Percentiles rank a stretch among this genome's conserved stretches.
phyloP scores from a whole-genome alignment of 148 eudicot genomes.

The Fagopyrum esculentum region DNA sequence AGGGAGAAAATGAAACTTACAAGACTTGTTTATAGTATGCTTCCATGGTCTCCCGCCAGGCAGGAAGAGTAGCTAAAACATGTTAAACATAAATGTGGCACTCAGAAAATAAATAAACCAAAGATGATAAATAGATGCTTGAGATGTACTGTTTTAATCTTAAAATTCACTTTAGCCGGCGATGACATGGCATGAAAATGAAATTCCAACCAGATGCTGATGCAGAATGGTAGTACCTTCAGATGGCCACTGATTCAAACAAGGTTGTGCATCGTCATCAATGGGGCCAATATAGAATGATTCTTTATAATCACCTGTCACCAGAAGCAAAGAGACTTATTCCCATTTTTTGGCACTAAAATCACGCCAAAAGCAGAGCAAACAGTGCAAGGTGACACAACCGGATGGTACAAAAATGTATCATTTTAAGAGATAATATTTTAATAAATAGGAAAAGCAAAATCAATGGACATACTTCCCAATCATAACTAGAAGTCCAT shows the following conservation, averaged over 20 bases:
- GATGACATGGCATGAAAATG: not conserved
- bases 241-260: constrained; percentile 73
- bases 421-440: not conserved
- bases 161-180: not conserved
- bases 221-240: constrained; percentile 38
- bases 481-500: not conserved
- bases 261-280: constrained; percentile 21
- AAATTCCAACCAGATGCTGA: not conserved
- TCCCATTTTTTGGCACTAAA: too few species aligned
- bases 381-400: too few species aligned
- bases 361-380: too few species aligned
- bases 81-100: not conserved
- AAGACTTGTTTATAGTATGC: constrained; percentile 23
- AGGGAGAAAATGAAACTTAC: constrained; percentile 33
- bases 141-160: not conserved
- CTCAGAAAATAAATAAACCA: not conserved
- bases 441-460: not conserved
- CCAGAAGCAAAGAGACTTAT: not conserved
- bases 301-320: constrained; percentile 72
- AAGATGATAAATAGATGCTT: not conserved
- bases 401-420: not conserved
- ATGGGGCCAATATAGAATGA: constrained; percentile 60
- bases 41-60: constrained; percentile 20
- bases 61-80: constrained; percentile 10
- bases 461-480: not conserved